Conservation (phyloP, 2,329 filamentous ascomycete species). For the Neonectria hederae region DNA sequence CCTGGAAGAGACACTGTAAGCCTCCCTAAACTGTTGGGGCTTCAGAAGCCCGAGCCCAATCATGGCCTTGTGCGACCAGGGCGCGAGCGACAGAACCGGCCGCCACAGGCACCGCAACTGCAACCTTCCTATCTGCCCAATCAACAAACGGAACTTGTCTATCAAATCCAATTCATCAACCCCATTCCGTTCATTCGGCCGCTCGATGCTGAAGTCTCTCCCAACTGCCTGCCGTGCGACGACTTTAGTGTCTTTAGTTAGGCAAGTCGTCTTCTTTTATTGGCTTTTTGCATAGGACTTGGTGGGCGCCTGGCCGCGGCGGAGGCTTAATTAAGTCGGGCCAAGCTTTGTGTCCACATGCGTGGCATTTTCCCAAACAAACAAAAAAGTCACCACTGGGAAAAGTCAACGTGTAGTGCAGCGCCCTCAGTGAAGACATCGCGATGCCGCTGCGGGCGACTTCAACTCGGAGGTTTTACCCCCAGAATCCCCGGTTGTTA, state of each 20-base stretch:
- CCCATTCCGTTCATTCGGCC: background rate
- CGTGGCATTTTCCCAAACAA: background rate
- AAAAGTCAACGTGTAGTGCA: background rate
- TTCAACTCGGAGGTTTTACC: background rate
- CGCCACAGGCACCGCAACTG: background rate
- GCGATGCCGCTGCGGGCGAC: background rate
- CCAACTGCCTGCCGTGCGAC: background rate
- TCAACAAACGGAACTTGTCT: background rate
- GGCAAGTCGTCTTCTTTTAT: too few species aligned
- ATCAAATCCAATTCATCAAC: background rate
- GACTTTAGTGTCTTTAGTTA: background rate
- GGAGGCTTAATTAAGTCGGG: background rate
- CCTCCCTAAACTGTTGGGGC: background rate
- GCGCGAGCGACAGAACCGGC: background rate
- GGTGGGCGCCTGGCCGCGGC: slow-evolving; percentile 9
- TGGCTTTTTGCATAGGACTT: background rate
- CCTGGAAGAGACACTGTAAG: slow-evolving; percentile 14
- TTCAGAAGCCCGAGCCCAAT: slow-evolving; percentile 3
- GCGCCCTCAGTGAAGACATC: background rate
- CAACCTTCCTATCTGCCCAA: background rate
- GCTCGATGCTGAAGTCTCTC: background rate
- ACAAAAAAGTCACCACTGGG: background rate
- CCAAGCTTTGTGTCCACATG: background rate
- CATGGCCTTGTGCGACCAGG: background rate
- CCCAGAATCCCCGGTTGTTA: background rate